Conservation (phyloP, 306 rosid species). For the Pyrus communis region DNA sequence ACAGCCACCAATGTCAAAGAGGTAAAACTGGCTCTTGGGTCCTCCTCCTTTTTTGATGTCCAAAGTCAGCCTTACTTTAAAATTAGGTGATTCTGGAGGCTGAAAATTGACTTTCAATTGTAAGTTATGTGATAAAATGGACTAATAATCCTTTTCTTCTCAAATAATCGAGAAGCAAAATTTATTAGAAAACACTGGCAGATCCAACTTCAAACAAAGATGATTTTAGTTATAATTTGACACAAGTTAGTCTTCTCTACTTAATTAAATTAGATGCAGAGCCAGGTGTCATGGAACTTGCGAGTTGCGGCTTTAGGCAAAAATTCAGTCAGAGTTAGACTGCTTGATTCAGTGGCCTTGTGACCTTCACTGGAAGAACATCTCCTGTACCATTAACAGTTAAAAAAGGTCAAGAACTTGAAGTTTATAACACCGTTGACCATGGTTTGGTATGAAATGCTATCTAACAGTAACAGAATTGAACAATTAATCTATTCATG, state of each 20-base stretch:
- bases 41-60: conserved; percentile 56
- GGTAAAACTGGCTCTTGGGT: conserved; percentile 63
- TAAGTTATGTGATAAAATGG: not conserved
- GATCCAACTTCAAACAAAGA: not conserved
- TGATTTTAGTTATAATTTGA: not conserved
- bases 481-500: not conserved
- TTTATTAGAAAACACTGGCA: not conserved
- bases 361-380: not conserved
- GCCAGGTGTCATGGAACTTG: too few species aligned
- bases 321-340: too few species aligned
- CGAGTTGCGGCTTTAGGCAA: too few species aligned
- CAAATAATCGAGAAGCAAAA: not conserved
- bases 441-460: not conserved
- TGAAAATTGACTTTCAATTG: conserved; percentile 16
- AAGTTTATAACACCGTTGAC: not conserved
- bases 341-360: not conserved
- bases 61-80: conserved; percentile 45
- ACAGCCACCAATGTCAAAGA: conserved; percentile 55
- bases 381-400: not conserved
- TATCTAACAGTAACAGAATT: not conserved
- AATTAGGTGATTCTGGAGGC: conserved; percentile 59
- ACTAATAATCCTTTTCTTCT: not conserved
- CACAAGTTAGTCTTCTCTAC: not conserved
- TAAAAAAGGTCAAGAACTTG: not conserved
- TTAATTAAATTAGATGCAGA: too few species aligned